phyloP scores from a whole-genome alignment of 148 eudicot genomes.

The Bassia scoparia region DNA sequence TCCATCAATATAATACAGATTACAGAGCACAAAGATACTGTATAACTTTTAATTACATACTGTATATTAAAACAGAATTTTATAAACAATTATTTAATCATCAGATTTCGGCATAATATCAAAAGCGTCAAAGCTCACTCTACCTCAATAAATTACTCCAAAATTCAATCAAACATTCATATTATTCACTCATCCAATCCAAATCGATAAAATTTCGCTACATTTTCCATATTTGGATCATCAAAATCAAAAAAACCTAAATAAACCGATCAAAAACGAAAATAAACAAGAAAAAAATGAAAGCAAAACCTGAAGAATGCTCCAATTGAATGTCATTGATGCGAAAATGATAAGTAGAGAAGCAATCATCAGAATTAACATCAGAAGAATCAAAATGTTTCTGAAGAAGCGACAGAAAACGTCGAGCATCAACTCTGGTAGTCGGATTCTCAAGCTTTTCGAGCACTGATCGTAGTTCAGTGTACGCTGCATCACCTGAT shows the following conservation, averaged over 20 bases:
- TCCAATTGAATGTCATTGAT: conserved; percentile 69
- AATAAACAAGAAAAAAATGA: not conserved
- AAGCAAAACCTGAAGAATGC: conserved; percentile 53
- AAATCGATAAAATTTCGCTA: not conserved
- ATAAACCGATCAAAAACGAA: not conserved
- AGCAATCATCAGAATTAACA: conserved; percentile 48
- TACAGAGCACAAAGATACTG: no score
- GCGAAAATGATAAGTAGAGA: conserved; percentile 71
- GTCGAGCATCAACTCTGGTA: conserved; percentile 62
- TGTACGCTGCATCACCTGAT: conserved; percentile 91
- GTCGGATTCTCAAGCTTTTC: conserved; percentile 74
- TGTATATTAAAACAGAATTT: not conserved
- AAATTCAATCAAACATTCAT: not conserved
- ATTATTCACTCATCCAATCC: not conserved
- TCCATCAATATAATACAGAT: not conserved
- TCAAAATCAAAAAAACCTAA: not conserved
- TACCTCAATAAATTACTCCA: not conserved
- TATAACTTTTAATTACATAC: no score
- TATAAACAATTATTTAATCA: no score
- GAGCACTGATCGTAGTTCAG: conserved; percentile 58
- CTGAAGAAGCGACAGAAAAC: conserved; percentile 64
- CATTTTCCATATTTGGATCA: not conserved
- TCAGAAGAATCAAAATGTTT: conserved; percentile 41
- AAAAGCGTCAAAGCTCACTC: not conserved
- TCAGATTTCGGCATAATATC: not conserved